A percentile compares a stretch with the other conserved stretches of the same genome.
Conservation (phyloP, 169 alveolate species). For the Toxoplasma gondii region DNA sequence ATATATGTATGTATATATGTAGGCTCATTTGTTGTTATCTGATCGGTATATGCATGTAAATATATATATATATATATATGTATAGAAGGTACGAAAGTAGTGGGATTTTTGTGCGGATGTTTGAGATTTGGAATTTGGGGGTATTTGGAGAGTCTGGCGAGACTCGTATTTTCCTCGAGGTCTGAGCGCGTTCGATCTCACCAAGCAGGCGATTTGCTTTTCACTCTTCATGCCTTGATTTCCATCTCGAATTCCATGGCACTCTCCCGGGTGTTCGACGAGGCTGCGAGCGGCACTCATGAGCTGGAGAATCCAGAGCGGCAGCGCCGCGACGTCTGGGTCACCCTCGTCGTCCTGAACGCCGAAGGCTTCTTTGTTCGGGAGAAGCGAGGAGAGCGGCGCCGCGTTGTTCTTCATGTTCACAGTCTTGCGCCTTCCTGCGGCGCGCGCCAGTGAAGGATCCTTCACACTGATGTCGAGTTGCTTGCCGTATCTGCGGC, state of each 20-base stretch:
- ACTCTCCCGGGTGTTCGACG: not conserved
- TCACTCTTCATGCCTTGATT: not conserved
- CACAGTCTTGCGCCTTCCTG: not conserved
- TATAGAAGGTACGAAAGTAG: not conserved
- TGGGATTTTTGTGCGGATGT: not conserved
- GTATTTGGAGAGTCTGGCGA: no score
- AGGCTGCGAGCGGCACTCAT: not conserved
- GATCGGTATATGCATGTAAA: no score
- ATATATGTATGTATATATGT: no score
- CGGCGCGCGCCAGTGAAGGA: not conserved
- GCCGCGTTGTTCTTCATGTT: slow-evolving; percentile 15
- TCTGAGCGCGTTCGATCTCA: not conserved
- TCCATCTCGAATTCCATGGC: not conserved
- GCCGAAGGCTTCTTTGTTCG: not conserved
- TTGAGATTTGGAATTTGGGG: no score
- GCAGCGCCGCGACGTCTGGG: not conserved
- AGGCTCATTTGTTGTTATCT: no score
- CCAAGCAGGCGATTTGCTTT: not conserved
- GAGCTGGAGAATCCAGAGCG: slow-evolving; percentile 18
- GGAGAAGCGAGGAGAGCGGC: not conserved
- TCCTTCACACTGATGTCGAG: not conserved
- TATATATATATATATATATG: not conserved
- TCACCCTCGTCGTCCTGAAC: not conserved
- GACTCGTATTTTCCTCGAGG: no score
- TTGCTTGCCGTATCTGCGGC: not conserved